Evolutionary conservation across 768 basidiomycete species (phyloP).

Genomic region (Trametopsis cervina): DNA sequence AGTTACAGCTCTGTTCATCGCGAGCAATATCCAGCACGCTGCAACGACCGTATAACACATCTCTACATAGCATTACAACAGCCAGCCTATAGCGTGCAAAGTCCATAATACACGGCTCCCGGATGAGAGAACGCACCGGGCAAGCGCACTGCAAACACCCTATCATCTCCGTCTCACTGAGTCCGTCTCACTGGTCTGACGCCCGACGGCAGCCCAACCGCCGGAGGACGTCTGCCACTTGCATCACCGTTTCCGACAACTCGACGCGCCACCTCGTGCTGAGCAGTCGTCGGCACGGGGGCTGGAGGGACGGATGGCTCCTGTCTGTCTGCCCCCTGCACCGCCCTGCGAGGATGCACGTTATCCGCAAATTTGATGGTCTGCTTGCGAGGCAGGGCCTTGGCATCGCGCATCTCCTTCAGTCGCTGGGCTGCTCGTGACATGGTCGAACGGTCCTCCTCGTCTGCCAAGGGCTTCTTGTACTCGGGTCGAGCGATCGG

Average conservation of each 20-base stretch:
- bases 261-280: neutral
- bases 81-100: too few relatives aligned
- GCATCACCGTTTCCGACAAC: neutral
- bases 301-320: neutral
- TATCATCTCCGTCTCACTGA: constrained; percentile 1
- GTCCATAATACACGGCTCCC: too few relatives aligned
- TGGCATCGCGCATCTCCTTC: constrained; percentile 18
- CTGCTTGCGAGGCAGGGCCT: constrained; percentile 15
- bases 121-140: too few relatives aligned
- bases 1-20: too few relatives aligned
- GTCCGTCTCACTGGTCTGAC: constrained; percentile 15
- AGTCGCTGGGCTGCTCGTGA: constrained; percentile 15
- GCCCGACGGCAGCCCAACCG: constrained; percentile 17
- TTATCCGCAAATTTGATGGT: constrained; percentile 17
- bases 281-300: neutral
- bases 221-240: constrained; percentile 7
- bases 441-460: constrained; percentile 28
- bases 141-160: neutral
- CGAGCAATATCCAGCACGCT: too few relatives aligned
- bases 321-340: neutral
- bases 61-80: too few relatives aligned
- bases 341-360: constrained; percentile 7
- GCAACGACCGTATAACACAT: too few relatives aligned
- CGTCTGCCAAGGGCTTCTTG: constrained; percentile 16
- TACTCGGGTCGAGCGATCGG: neutral